Evolutionary conservation across 352 stramenopile species (phyloP).

Genomic region (Pythium aquatile): DNA sequence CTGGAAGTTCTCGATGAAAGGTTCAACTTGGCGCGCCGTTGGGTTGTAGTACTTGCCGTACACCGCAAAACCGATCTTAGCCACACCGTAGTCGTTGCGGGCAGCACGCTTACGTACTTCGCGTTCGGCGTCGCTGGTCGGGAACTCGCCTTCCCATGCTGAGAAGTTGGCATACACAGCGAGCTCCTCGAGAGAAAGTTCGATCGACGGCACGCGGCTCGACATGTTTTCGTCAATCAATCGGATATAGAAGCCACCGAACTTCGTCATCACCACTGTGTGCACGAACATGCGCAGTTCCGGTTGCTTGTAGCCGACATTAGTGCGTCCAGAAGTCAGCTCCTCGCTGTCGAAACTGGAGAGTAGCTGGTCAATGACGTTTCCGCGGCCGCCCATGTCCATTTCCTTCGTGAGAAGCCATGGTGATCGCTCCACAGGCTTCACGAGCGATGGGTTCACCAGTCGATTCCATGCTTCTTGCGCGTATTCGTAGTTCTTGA

Average conservation of each 20-base stretch:
- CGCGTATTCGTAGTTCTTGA: conserved; percentile 86
- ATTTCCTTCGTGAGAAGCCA: conserved; percentile 85
- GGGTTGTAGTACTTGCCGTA: conserved; percentile 91
- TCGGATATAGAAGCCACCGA: conserved; percentile 86
- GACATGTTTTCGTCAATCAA: conserved; percentile 84
- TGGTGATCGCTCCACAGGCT: conserved; percentile 57
- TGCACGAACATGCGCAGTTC: conserved; percentile 71
- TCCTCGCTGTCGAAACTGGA: conserved; percentile 51
- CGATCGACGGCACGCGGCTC: conserved; percentile 68
- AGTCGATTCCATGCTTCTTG: conserved; percentile 83
- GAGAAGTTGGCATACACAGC: conserved; percentile 72
- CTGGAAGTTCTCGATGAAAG: conserved; percentile 87
- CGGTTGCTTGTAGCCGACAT: not conserved
- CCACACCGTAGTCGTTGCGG: conserved; percentile 69
- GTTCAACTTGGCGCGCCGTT: conserved; percentile 68
- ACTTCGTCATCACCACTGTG: conserved; percentile 75
- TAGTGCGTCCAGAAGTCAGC: not conserved
- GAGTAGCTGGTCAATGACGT: conserved; percentile 76
- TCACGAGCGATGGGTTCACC: conserved; percentile 72
- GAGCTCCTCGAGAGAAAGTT: conserved; percentile 76
- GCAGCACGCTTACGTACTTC: conserved; percentile 37
- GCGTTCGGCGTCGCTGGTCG: conserved; percentile 34
- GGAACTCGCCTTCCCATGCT: conserved; percentile 54
- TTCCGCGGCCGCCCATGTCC: conserved; percentile 67
- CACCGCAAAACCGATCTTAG: conserved; percentile 74